Evolutionary conservation across 2,329 filamentous ascomycete genomes (phyloP).

Genomic region (Ophiocordyceps australis): DNA sequence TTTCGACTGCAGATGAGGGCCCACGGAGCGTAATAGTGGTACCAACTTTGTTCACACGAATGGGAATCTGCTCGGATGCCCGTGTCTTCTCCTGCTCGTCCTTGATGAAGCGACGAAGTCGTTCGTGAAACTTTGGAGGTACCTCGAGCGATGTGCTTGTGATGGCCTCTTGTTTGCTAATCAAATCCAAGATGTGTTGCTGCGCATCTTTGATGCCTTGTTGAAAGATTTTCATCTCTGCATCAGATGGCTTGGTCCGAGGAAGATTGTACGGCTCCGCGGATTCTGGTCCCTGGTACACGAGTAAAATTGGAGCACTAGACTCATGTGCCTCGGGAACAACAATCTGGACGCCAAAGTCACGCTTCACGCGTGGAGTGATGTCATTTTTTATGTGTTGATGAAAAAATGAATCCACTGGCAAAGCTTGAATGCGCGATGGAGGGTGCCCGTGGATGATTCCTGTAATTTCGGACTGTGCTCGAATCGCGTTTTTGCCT

Average conservation of each 20-base stretch:
- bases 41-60: constrained; percentile 39
- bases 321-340: constrained; percentile 46
- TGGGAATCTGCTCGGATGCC: constrained; percentile 36
- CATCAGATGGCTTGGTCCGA: constrained; percentile 29
- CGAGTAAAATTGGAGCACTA: constrained; percentile 47
- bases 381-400: constrained; percentile 49
- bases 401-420: constrained; percentile 66
- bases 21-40: constrained; percentile 58
- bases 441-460: constrained; percentile 61
- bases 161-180: constrained; percentile 40
- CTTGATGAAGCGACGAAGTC: constrained; percentile 44
- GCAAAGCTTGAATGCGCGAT: constrained; percentile 45
- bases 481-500: constrained; percentile 63
- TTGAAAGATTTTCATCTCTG: constrained; percentile 34
- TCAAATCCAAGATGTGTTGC: constrained; percentile 36
- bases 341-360: constrained; percentile 56
- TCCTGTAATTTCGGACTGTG: constrained; percentile 55
- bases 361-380: constrained; percentile 42
- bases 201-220: constrained; percentile 35
- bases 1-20: constrained; percentile 52
- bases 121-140: constrained; percentile 44
- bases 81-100: constrained; percentile 42
- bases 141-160: constrained; percentile 34
- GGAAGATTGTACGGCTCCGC: constrained; percentile 31
- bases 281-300: constrained; percentile 50